Conservation (phyloP, 768 basidiomycete species). For the Ephemerocybe angulata region DNA sequence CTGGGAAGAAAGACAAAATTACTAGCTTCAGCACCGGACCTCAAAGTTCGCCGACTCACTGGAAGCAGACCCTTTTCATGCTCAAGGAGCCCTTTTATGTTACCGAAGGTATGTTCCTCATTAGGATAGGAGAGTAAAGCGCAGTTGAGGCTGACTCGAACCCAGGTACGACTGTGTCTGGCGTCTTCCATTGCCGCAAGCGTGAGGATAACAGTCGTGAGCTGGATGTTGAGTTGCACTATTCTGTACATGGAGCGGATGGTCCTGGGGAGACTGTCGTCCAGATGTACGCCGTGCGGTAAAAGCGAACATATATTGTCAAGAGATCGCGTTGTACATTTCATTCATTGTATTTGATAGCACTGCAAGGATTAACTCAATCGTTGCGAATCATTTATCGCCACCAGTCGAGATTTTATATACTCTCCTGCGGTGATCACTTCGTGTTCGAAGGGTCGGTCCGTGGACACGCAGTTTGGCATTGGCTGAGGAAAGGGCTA, state of each 20-base stretch:
- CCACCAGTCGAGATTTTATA: constrained; percentile 67
- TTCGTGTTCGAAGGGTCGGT: constrained; percentile 56
- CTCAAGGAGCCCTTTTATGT: constrained; percentile 75
- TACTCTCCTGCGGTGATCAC: constrained; percentile 79
- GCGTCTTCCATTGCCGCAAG: constrained; percentile 83
- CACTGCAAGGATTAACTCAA: too few species aligned
- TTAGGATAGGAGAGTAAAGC: not conserved
- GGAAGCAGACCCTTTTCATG: constrained; percentile 94
- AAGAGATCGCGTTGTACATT: too few species aligned
- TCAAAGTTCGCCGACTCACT: constrained; percentile 83
- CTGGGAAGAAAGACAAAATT: constrained; percentile 44
- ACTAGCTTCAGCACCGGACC: constrained; percentile 92
- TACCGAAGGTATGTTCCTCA: constrained; percentile 56
- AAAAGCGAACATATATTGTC: too few species aligned
- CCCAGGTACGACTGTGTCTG: constrained; percentile 68
- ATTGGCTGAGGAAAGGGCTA: constrained; percentile 37
- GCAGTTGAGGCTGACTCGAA: not conserved
- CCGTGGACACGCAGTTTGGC: constrained; percentile 44
- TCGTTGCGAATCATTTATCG: constrained; percentile 50
- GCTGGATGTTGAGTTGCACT: constrained; percentile 89
- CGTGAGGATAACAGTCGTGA: constrained; percentile 79
- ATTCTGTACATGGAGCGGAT: constrained; percentile 45
- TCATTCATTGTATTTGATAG: too few species aligned
- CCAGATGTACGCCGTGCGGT: constrained; percentile 79
- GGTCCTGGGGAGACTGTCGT: constrained; percentile 45